Percentiles rank a stretch among this genome's conserved stretches.
Evolutionary conservation across 257 asterid genomes (phyloP).

Genomic region (Ilex asprella): DNA sequence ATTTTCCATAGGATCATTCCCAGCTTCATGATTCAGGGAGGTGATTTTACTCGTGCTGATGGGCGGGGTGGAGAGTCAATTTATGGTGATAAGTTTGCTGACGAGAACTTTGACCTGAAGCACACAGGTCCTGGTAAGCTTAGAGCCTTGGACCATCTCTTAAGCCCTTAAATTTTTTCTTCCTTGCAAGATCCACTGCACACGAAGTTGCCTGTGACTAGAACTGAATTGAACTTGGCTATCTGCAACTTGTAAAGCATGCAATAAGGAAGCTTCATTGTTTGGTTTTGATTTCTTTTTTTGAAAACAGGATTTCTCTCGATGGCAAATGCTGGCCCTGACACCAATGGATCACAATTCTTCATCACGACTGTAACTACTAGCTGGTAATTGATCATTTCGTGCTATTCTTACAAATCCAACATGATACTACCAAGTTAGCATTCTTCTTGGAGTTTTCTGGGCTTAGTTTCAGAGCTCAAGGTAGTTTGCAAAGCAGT

Average conservation of each 20-base stretch:
- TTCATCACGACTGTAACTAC: conserved; percentile 73
- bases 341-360: conserved; percentile 88
- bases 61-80: conserved; percentile 96
- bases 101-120: conserved; percentile 77
- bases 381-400: conserved; percentile 46
- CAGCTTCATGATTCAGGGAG: conserved; percentile 94
- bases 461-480: too few relatives aligned
- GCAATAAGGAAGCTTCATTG: background rate
- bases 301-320: conserved; percentile 57
- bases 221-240: conserved; percentile 4
- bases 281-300: background rate
- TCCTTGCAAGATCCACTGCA: background rate
- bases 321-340: conserved; percentile 90
- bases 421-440: background rate
- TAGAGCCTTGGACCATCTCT: conserved; percentile 1
- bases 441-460: background rate
- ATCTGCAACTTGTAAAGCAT: background rate
- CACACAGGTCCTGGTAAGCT: conserved; percentile 77
- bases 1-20: conserved; percentile 88
- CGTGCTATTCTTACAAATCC: background rate
- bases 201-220: background rate
- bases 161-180: background rate
- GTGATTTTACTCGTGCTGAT: conserved; percentile 87
- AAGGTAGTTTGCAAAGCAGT: background rate
- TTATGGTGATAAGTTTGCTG: conserved; percentile 60